Base-by-base conservation (phyloP, 2,329 filamentous ascomycete species). In the Capronia coronata region DNA sequence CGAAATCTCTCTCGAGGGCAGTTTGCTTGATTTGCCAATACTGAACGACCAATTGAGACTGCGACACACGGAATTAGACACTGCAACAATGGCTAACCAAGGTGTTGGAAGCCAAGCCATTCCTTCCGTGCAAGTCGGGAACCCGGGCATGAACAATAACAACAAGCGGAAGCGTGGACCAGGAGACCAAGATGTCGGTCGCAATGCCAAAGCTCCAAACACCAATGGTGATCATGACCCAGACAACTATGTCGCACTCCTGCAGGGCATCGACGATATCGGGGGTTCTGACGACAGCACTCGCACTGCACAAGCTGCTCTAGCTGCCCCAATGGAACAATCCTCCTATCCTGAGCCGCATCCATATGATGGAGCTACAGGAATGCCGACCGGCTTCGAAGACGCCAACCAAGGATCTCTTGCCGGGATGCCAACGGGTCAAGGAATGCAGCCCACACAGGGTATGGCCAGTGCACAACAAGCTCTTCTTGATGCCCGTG, bases 221-320 rank as follows among this genome's bases (percentile, higher is more conserved):
- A 52, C 57, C 21, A 59, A 58, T 22, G 57, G 57, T 7, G 52
- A 52, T 62, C 23, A 60, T 63, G n/a, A 63, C 62, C 3, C 67
- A 1, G 34, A 18, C 69, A 72, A 70, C 48, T 70, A 71, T 47
- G 68, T 70, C 54, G 69, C 71, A 45, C 69, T 72, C 23, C 63
- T 76, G 34, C 71, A 75, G 45, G 71, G 73, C 57, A 67, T 73
- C 32, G 71, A 71, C 8, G 70, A 73, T 41, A 76, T 55, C 0
- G n/a, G 48, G 9, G 43, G 32, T 10, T 34, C 42, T 14, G 57
- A 59, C 32, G 70, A 73, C 46, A 73, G 66, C 51, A 64, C 69
- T 21, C 64, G 72, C 46, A 73, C 71, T 18, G 71, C 71, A 4
- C 72, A 73, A 55, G 71, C 71, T 21, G 71, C 71, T 30, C 62